Conservation (phyloP, 2,329 filamentous ascomycete species). For the Teratosphaeria epicoccoides region DNA sequence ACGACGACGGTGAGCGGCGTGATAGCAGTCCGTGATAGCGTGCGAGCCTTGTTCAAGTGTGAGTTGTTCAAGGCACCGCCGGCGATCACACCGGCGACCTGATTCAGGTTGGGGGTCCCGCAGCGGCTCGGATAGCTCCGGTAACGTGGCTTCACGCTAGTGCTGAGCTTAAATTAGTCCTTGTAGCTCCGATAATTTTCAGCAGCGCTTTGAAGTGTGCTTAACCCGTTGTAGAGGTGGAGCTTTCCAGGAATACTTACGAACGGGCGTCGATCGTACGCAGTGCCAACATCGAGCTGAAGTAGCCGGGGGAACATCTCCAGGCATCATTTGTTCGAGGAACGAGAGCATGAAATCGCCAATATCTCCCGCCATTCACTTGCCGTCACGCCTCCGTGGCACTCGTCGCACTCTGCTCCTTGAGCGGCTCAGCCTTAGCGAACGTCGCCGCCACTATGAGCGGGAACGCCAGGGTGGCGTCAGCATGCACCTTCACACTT, state of each 20-base stretch:
- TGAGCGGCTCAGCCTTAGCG: slow-evolving; percentile 32
- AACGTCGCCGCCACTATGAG: slow-evolving; percentile 58
- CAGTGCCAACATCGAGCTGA: neutral
- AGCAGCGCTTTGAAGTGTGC: too few relatives aligned
- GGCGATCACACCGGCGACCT: neutral
- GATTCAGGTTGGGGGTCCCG: neutral
- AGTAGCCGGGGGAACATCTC: neutral
- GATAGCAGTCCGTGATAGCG: neutral
- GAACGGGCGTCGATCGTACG: too few relatives aligned
- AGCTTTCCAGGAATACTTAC: too few relatives aligned
- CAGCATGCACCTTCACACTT: slow-evolving; percentile 74
- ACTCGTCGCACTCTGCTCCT: neutral
- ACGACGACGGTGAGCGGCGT: neutral
- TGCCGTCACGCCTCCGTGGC: neutral
- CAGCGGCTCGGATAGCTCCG: neutral
- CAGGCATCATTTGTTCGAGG: neutral
- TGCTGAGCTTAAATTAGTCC: too few relatives aligned
- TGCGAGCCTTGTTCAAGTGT: neutral
- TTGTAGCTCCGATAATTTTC: too few relatives aligned
- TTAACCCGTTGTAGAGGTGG: too few relatives aligned
- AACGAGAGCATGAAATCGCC: neutral
- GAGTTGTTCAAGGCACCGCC: neutral
- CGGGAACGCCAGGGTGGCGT: slow-evolving; percentile 57
- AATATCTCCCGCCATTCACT: neutral
- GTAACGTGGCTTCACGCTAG: neutral